Base-by-base conservation (phyloP, 805 yeast species). In the Cyberlindnera japonica region DNA sequence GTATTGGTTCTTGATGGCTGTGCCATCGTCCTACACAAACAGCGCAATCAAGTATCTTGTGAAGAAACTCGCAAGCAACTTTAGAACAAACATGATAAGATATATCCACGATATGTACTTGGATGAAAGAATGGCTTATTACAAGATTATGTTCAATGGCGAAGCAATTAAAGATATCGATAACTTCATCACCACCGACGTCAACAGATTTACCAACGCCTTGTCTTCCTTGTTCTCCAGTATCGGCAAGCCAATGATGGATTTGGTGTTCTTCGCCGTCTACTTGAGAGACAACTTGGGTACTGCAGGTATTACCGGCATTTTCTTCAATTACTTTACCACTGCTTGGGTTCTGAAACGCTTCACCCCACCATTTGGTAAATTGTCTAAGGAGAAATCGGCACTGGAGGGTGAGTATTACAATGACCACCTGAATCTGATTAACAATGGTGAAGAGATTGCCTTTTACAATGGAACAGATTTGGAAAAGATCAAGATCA, bases 11-110 rank as follows among this genome's bases (percentile, higher is more conserved):
- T 63, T 85, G 44, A 80, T 90, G 57, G 96, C 96, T 1, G 78
- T 90, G 47, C 98, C 98, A 2, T 95, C 96, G 0, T 81, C 93
- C 3, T 90, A 87, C 61, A 84, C 96, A 23, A 90, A 90, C 62
- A 83, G 95, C 35, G 89, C 91, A 43, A 90, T 90, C 57, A 85
- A 83, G 57, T 86, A 75, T 54, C 65, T 90, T 51, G 85, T 89
- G 40, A 77, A 81, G 54, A 74, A 86, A 51, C 66, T 90, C 43
- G 79, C 95, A 11, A 70, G 88, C 39, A 86, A 85, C 53, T 90
- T 90, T 68, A 77, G 97, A 68, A 82, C 93, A 2, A 81, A 81
- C 49, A 69, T 90, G 52, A 78, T 83, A 26, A 75, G 96, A 51
- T 90, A 90, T 60, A 77, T 90, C 51, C 96, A 90, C 63, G 97